phyloP scores from a whole-genome alignment of 108 stramenopile genomes.

The Cyclotella sp. region DNA sequence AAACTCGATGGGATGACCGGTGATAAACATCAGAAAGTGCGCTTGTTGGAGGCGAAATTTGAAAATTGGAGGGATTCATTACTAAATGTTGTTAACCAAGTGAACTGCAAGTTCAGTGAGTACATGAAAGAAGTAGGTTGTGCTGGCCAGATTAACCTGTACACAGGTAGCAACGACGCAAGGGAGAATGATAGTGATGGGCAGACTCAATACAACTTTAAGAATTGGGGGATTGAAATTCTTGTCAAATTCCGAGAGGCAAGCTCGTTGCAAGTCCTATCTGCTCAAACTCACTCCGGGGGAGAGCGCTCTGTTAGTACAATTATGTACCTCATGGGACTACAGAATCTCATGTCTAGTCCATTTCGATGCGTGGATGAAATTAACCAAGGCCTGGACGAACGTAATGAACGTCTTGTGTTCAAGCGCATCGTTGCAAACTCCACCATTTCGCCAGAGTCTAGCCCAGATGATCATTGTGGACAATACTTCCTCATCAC shows the following conservation, averaged over 20 bases:
- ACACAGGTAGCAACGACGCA: constrained; percentile 57
- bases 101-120: constrained; percentile 64
- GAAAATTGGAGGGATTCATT: no score
- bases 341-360: constrained; percentile 90
- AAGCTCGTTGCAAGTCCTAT: constrained; percentile 71
- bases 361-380: constrained; percentile 99
- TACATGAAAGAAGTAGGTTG: constrained; percentile 94
- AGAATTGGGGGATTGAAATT: constrained; percentile 91
- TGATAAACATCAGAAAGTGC: constrained; percentile 51
- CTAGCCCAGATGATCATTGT: constrained; percentile 60
- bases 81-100: constrained; percentile 45
- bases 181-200: constrained; percentile 35
- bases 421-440: constrained; percentile 94
- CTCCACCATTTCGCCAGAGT: constrained; percentile 62
- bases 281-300: constrained; percentile 92
- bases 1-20: constrained; percentile 59
- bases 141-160: constrained; percentile 67
- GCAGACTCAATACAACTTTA: constrained; percentile 54
- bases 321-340: constrained; percentile 98
- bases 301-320: constrained; percentile 97
- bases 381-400: constrained; percentile 99
- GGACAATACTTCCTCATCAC: constrained; percentile 98
- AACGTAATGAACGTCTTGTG: constrained; percentile 94
- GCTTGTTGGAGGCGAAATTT: constrained; percentile 44
- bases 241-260: constrained; percentile 90